Base-by-base conservation (phyloP, 768 basidiomycete species). In the Peribolospora kevripleyi region DNA sequence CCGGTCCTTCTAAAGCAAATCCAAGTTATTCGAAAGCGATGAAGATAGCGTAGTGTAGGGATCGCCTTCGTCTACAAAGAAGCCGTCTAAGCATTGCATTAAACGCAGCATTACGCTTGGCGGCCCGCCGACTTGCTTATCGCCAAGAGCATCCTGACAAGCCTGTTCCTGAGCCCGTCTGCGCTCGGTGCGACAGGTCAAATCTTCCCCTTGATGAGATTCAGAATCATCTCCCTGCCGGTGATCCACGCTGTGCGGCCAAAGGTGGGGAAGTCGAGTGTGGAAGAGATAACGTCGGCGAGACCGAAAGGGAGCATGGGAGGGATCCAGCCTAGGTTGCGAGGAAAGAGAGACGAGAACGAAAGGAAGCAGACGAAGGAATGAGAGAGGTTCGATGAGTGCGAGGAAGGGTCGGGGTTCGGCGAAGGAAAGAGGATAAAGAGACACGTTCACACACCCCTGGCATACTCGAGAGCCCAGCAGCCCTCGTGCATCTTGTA, bases 401-500 rank as follows among this genome's bases (percentile, higher is more conserved):
- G 5, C 42, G 42, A 51, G 36, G 7, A 40, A 48, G 38, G 13
- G 6, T 11, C 36, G 48, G 11, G 5, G 7, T 7, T 3, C 3
- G 11, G 39, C 54, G 45, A 25, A 59, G 37, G 39, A 25, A 48
- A 41, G 37, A 46, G 7, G n/a, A 6, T 51, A 43, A 51, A 43
- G 55, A 48, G 55, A 11, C 10, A 39, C 42, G 11, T 5, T 5
- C 2, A 70, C 75, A 45, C 61, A 88, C 91, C 91, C 67, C 81
- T 68, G 46, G 90, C 91, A 62, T 91, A 88, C 68, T 98, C 93
- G 60, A 98, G 69, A 6, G 93, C 93, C 66, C 85, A 97, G 66
- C 85, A 91, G 10, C 86, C 88, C 57, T 88, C 76, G 64, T 85
- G 85, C 83, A 95, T 90, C 68, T 90, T 91, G 70, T 97, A 97